These are phyloP conservation scores for Pleurotus tuber-regium DNA, from an alignment of 768 basidiomycete genomes.

Conservation along the genomic window DNA sequence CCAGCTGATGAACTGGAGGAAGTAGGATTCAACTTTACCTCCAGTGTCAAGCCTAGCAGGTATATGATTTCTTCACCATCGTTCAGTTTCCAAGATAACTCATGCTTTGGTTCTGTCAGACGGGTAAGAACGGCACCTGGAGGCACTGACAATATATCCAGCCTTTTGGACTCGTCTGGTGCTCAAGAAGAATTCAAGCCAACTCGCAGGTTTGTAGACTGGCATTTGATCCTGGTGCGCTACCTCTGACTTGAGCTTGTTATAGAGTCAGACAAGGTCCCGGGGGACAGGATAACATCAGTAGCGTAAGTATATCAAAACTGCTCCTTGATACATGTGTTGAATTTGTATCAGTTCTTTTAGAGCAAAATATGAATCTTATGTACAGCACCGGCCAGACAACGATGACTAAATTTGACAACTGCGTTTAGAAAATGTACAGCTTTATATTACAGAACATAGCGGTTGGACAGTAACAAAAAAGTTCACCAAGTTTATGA, in stretches of 20 bases:
- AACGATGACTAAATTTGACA: too few relatives aligned
- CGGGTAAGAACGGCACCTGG: slow-evolving; percentile 45
- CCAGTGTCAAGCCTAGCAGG: slow-evolving; percentile 51
- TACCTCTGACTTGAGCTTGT: neutral
- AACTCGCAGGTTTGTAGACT: slow-evolving; percentile 54
- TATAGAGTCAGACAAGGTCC: slow-evolving; percentile 64
- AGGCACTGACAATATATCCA: slow-evolving; percentile 39
- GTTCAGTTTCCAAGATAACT: neutral
- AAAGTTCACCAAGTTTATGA: too few relatives aligned
- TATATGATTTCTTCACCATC: slow-evolving; percentile 17
- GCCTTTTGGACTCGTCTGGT: slow-evolving; percentile 45
- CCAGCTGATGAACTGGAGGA: slow-evolving; percentile 9
- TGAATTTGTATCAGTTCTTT: slow-evolving; percentile 7
- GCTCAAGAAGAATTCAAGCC: slow-evolving; percentile 57
- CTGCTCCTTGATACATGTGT: neutral
- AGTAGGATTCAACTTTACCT: slow-evolving; percentile 32
- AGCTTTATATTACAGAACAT: too few relatives aligned
- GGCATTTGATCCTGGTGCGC: neutral
- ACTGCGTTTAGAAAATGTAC: too few relatives aligned
- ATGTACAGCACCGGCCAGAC: too few relatives aligned
- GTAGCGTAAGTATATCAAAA: slow-evolving; percentile 35
- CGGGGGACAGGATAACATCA: slow-evolving; percentile 64
- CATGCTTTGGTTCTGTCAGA: slow-evolving; percentile 22
- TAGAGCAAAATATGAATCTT: too few relatives aligned
- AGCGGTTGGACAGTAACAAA: too few relatives aligned